These are phyloP conservation scores for Alternaria novae-zelandiae DNA, from an alignment of 2,329 filamentous ascomycete species.

Conservation along the genomic window DNA sequence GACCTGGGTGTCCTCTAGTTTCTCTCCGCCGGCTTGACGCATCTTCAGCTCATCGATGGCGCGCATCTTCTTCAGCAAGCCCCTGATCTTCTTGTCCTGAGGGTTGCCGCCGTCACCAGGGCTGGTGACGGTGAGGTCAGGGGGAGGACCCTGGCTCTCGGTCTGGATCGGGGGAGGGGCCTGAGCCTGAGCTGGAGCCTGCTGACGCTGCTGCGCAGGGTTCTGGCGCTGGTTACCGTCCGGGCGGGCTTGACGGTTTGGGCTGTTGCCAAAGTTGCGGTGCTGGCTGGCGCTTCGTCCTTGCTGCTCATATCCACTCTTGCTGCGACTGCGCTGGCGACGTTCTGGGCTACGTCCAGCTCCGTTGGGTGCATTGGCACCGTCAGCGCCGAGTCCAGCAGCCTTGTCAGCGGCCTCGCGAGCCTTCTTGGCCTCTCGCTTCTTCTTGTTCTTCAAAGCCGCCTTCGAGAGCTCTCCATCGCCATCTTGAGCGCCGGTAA, in stretches of 20 bases:
- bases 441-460: conserved; percentile 97
- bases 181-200: conserved; percentile 16
- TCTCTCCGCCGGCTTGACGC: conserved; percentile 91
- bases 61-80: conserved; percentile 94
- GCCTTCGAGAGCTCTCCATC: conserved; percentile 82
- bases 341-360: conserved; percentile 69
- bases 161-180: conserved; percentile 40
- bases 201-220: conserved; percentile 32
- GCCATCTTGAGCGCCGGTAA: conserved; percentile 68
- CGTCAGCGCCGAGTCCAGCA: conserved; percentile 41
- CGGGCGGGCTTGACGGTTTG: conserved; percentile 37
- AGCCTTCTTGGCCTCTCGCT: conserved; percentile 89
- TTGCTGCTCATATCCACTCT: conserved; percentile 35
- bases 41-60: conserved; percentile 99
- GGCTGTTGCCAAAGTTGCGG: conserved; percentile 41
- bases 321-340: conserved; percentile 62
- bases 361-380: conserved; percentile 33
- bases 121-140: conserved; percentile 62
- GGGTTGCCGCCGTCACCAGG: conserved; percentile 63
- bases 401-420: conserved; percentile 73
- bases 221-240: conserved; percentile 37
- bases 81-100: conserved; percentile 93
- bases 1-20: conserved; percentile 96
- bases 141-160: conserved; percentile 44
- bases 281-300: conserved; percentile 42